phyloP scores from a whole-genome alignment of 148 eudicot genomes.

The Salicornia ramosissima region DNA sequence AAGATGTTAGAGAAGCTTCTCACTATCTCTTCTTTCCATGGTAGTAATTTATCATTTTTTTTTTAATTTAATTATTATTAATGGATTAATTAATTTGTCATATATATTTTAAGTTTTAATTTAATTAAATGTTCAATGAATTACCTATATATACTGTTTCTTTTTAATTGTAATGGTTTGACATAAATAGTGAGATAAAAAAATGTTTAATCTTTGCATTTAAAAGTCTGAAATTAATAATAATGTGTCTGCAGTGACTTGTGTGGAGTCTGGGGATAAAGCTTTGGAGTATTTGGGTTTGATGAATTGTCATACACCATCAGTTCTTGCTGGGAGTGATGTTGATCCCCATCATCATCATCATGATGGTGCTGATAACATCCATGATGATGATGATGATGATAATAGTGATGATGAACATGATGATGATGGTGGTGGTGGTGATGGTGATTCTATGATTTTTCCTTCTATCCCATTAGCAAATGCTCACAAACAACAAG shows the following conservation, averaged over 20 bases:
- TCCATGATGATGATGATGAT: no score
- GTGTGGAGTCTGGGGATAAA: constrained; percentile 58
- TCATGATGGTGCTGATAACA: constrained; percentile 2
- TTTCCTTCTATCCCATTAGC: constrained; percentile 5
- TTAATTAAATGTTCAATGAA: no score
- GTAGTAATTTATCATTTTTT: no score
- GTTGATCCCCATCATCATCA: not conserved
- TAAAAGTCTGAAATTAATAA: no score
- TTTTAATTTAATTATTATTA: not conserved
- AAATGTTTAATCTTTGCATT: no score
- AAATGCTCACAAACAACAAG: constrained; percentile 11
- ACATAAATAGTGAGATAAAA: no score
- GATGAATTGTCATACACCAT: constrained; percentile 18
- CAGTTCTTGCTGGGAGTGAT: not conserved
- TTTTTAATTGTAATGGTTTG: no score
- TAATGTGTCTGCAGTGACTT: constrained; percentile 43
- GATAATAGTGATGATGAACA: not conserved
- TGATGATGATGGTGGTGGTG: not conserved
- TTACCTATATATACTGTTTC: not conserved
- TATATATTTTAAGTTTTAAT: not conserved
- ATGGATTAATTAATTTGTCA: no score
- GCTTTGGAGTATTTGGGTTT: constrained; percentile 57
- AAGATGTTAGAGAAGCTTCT: constrained; percentile 57
- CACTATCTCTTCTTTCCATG: constrained; percentile 52
- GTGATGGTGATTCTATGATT: constrained; percentile 5